A percentile compares a stretch with the other conserved stretches of the same genome.
Evolutionary conservation across 345 rosid genomes (phyloP).

Genomic region (Eucalyptus tenuipes): DNA sequence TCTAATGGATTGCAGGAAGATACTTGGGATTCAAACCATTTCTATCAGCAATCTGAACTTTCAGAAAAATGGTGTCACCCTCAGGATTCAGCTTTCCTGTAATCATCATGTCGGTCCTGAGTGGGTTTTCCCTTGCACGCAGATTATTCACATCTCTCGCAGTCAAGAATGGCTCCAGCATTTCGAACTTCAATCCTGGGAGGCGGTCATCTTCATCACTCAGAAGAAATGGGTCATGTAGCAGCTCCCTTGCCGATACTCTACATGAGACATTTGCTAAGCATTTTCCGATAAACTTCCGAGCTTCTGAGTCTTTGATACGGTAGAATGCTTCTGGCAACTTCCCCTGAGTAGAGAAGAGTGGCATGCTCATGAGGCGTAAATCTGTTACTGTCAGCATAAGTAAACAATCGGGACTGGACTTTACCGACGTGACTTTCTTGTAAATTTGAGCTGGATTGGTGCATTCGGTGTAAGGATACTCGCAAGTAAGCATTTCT

Average conservation of each 20-base stretch:
- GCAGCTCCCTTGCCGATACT: constrained; percentile 61
- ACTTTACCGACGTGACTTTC: constrained; percentile 74
- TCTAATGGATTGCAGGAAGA: neutral
- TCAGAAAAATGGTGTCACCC: constrained; percentile 66
- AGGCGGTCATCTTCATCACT: constrained; percentile 17
- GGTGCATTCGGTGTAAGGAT: constrained; percentile 80
- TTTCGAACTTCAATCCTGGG: neutral
- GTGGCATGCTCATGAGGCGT: neutral
- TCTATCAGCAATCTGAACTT: constrained; percentile 66
- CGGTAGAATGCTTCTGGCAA: constrained; percentile 64
- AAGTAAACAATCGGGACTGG: neutral
- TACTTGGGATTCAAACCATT: constrained; percentile 25
- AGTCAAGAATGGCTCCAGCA: neutral
- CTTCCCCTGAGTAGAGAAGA: constrained; percentile 45
- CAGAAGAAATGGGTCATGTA: constrained; percentile 57
- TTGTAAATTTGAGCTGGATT: constrained; percentile 94
- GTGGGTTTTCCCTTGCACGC: neutral
- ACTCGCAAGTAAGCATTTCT: constrained; percentile 86
- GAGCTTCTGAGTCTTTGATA: constrained; percentile 50
- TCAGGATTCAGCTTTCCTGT: constrained; percentile 66
- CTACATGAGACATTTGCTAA: constrained; percentile 57
- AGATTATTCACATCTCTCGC: constrained; percentile 1
- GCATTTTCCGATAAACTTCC: constrained; percentile 65
- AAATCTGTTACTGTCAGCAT: neutral
- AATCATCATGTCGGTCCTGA: constrained; percentile 62